phyloP scores from a whole-genome alignment of 352 stramenopile genomes.

The Plasmopara muralis region DNA sequence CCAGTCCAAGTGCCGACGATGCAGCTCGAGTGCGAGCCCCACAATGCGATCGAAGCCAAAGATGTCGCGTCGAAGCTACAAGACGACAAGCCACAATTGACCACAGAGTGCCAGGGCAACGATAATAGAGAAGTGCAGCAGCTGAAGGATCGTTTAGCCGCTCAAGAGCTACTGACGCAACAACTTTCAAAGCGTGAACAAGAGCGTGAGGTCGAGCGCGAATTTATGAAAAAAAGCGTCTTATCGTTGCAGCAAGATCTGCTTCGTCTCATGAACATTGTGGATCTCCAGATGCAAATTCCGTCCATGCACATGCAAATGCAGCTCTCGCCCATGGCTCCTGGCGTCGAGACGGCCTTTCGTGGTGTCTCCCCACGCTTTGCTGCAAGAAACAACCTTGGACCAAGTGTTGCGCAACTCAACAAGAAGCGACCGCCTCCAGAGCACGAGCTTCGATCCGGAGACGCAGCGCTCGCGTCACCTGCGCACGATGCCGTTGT shows the following conservation, averaged over 20 bases:
- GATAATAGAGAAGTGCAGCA: conserved; percentile 11
- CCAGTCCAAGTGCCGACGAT: neutral
- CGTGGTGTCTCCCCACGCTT: conserved; percentile 12
- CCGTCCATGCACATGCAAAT: conserved; percentile 27
- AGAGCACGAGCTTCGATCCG: neutral
- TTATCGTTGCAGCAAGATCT: conserved; percentile 66
- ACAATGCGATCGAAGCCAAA: neutral
- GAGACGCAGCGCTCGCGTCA: conserved; percentile 25
- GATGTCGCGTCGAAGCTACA: neutral
- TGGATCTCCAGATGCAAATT: conserved; percentile 75
- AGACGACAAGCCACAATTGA: neutral
- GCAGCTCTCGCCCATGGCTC: conserved; percentile 13
- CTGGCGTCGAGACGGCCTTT: conserved; percentile 6
- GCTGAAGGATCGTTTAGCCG: conserved; percentile 20
- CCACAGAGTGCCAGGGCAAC: conserved; percentile 1
- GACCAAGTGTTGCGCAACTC: neutral
- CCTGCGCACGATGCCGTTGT: conserved; percentile 11
- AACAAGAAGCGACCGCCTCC: conserved; percentile 10
- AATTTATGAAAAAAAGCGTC: conserved; percentile 56
- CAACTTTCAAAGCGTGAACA: conserved; percentile 32
- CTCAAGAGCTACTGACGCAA: conserved; percentile 26
- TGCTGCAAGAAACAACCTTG: conserved; percentile 2
- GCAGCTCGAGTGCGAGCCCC: conserved; percentile 13
- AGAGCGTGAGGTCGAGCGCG: conserved; percentile 29
- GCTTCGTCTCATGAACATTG: conserved; percentile 67